phyloP scores from a whole-genome alignment of 768 basidiomycete species.

The Asterophora lycoperdoides region DNA sequence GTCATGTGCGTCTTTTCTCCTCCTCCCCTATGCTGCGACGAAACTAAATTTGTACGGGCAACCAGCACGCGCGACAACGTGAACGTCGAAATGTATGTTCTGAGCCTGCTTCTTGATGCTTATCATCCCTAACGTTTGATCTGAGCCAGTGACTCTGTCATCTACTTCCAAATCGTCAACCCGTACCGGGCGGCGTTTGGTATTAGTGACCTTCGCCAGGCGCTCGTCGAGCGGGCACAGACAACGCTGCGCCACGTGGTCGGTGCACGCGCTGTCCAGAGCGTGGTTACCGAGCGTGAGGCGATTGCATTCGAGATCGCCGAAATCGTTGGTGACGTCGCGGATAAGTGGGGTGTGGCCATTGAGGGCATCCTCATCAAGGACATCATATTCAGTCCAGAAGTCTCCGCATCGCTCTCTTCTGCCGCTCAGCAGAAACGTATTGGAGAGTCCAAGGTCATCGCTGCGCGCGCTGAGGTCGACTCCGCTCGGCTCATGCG shows the following conservation, averaged over 20 bases:
- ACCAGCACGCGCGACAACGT: constrained; percentile 87
- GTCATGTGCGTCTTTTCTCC: constrained; percentile 54
- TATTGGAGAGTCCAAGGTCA: constrained; percentile 94
- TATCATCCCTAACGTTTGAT: constrained; percentile 8
- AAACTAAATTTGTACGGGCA: background rate
- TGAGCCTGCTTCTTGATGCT: constrained; percentile 2
- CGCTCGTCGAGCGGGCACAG: constrained; percentile 81
- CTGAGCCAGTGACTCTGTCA: constrained; percentile 73
- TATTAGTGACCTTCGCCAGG: constrained; percentile 84
- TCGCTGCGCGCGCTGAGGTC: constrained; percentile 93
- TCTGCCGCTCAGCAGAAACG: constrained; percentile 97
- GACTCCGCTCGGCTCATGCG: constrained; percentile 94
- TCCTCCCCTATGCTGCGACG: background rate
- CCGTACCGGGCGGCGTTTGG: constrained; percentile 95
- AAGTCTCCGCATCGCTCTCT: constrained; percentile 87
- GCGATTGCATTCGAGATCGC: constrained; percentile 96
- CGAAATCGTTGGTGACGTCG: constrained; percentile 88
- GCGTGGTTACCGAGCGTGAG: constrained; percentile 94
- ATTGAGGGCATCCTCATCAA: constrained; percentile 96
- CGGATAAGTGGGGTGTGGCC: constrained; percentile 94
- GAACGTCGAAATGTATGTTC: constrained; percentile 81
- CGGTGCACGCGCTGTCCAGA: constrained; percentile 91
- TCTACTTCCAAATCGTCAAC: constrained; percentile 86
- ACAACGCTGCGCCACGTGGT: constrained; percentile 98
- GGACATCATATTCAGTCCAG: constrained; percentile 89